Evolutionary conservation across 352 stramenopile species (phyloP), one percentile per base, ranked within the genome.

Genomic region (Poterioochromonas sp.): DNA sequence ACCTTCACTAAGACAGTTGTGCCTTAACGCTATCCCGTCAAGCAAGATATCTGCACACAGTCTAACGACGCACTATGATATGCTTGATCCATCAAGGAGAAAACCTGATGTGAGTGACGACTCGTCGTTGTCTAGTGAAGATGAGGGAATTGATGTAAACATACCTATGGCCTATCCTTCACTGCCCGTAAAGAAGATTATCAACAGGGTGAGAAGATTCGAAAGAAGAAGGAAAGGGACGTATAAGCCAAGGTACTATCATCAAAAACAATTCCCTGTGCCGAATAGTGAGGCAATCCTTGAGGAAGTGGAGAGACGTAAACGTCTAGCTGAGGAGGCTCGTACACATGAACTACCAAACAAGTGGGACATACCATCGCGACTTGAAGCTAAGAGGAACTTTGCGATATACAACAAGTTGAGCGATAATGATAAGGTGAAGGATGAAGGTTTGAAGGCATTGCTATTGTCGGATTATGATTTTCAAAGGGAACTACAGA

Each of bases 391-490:
- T 68, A 68, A 68, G 29, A 68, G 58, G 15, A 68, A 68, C 58
- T 68, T 68, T 68, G 58, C 58, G 58, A 68, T 68, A 68, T 68
- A 68, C 58, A 68, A 68, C 58, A 68, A 68, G 58, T 68, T 68
- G 58, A 68, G 58, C 58, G 29, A 68, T 68, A 68, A 68, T 68
- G 58, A 68, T 35, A 68, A 68, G 58, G 58, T 68, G 58, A 68
- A 68, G 58, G 58, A 68, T 68, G 58, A 18, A 68, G 58, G 58
- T 68, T 68, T 68, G 58, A 68, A 68, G 58, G 58, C 58, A 68
- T 68, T 68, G 58, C 58, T 68, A 68, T 35, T 35, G 58, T 68
- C 58, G 58, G 29, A 68, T 26, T 68, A 68, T 68, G 58, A 68
- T 68, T 68, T 68, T 68, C 58, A 68, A 68, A 68, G 58, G 58